Conservation (phyloP, 73 alveolate genomes). For the Blepharisma japonicum region DNA sequence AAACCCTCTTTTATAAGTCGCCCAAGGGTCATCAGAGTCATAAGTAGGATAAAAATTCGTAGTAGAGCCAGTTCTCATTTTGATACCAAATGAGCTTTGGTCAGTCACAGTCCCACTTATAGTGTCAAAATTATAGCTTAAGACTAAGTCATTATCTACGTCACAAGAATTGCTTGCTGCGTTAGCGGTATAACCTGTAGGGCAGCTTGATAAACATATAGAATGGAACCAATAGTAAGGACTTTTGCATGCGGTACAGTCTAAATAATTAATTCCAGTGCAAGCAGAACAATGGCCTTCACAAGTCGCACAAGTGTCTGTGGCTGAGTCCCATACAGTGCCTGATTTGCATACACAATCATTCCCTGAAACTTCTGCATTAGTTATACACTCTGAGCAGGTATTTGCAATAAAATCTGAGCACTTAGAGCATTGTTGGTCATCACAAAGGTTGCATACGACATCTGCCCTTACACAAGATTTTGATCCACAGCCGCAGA, state of each 20-base stretch:
- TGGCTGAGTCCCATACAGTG: not conserved
- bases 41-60: not conserved
- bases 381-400: not conserved
- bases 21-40: slow-evolving; percentile 21
- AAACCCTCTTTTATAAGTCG: slow-evolving; percentile 14
- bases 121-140: slow-evolving; percentile 4
- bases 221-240: slow-evolving; percentile 12
- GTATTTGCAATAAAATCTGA: slow-evolving; percentile 3
- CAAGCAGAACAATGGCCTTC: not conserved
- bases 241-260: not conserved
- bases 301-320: not conserved
- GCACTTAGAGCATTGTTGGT: not conserved
- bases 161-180: not conserved
- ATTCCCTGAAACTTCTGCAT: not conserved
- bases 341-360: not conserved
- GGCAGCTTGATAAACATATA: slow-evolving; percentile 9
- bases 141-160: not conserved
- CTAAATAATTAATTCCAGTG: not conserved
- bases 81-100: not conserved
- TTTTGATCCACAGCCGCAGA: not conserved
- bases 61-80: not conserved
- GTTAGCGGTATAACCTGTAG: not conserved
- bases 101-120: not conserved
- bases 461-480: slow-evolving; percentile 4
- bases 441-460: slow-evolving; percentile 4